Conservation (phyloP, 2,329 filamentous ascomycete species). For the Diaporthe australafricana region DNA sequence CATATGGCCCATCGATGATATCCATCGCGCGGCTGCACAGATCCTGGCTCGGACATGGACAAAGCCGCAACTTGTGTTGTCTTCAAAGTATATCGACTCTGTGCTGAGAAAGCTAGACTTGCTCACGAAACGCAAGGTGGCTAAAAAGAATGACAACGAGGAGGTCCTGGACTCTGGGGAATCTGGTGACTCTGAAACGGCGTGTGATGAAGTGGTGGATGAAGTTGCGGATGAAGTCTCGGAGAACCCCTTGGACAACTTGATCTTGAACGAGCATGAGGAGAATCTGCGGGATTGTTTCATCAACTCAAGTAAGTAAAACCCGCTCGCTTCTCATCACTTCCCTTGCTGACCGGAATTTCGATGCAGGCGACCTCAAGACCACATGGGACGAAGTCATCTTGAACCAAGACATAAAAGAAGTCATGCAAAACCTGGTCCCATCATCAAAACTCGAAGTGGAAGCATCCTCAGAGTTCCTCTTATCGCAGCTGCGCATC, state of each 20-base stretch:
- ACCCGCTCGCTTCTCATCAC: no score
- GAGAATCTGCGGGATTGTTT: not conserved
- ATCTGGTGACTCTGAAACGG: not conserved
- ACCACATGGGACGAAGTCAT: slow-evolving; percentile 3
- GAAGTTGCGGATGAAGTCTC: not conserved
- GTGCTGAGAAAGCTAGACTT: not conserved
- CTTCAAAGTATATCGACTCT: not conserved
- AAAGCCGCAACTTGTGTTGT: not conserved
- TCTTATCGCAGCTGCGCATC: slow-evolving; percentile 21
- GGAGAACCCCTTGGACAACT: not conserved
- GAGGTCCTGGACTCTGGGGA: not conserved
- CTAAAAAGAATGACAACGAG: not conserved
- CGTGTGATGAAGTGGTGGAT: not conserved
- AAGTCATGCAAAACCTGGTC: not conserved
- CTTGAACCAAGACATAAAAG: slow-evolving; percentile 3
- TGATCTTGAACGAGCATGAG: not conserved
- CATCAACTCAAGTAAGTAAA: not conserved
- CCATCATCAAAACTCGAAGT: not conserved
- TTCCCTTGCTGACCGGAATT: not conserved
- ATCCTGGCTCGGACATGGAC: not conserved
- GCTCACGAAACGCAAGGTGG: not conserved
- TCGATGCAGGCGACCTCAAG: not conserved
- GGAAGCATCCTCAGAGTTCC: slow-evolving; percentile 3
- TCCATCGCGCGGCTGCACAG: not conserved
- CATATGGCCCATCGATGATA: not conserved